These are phyloP conservation scores for Solanum bulbocastanum DNA, from an alignment of 257 asterid species.

Conservation along the genomic window DNA sequence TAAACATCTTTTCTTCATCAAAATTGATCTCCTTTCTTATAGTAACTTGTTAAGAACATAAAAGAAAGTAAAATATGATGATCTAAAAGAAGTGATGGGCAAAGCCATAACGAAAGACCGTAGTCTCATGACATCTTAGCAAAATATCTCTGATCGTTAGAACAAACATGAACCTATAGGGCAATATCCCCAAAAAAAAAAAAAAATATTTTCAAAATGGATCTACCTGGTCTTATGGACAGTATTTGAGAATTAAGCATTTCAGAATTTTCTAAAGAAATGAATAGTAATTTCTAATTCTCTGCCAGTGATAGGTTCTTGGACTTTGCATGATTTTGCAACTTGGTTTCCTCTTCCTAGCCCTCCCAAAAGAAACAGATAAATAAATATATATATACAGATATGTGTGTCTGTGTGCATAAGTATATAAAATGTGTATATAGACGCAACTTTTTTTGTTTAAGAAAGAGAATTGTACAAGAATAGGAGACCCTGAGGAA, in stretches of 20 bases:
- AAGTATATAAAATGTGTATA: background rate
- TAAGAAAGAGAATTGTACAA: background rate
- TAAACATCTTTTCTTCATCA: background rate
- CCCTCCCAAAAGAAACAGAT: background rate
- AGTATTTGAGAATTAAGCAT: background rate
- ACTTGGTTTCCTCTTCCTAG: background rate
- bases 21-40: background rate
- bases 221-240: background rate
- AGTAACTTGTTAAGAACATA: background rate
- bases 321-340: background rate
- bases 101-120: background rate
- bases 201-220: background rate
- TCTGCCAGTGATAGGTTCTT: background rate
- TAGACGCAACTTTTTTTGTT: background rate
- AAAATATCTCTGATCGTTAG: background rate
- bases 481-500: background rate
- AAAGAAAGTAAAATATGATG: background rate
- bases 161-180: background rate
- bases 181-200: background rate
- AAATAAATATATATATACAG: background rate
- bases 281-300: background rate
- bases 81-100: background rate
- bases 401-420: background rate
- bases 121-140: background rate
- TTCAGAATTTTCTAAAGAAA: background rate